phyloP scores from a whole-genome alignment of 257 asterid species.

The Solanum appendiculatum region DNA sequence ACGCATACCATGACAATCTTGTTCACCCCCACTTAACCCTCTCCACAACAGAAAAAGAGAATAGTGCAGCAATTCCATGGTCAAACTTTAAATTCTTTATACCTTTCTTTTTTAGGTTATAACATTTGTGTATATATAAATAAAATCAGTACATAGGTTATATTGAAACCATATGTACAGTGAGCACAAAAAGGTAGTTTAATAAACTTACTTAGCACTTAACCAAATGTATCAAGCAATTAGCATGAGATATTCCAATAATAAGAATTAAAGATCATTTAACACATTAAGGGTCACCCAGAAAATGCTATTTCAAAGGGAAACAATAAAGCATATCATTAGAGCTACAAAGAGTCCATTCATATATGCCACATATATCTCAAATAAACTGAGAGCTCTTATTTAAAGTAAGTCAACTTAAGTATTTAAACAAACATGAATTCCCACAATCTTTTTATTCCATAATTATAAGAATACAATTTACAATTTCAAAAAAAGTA shows the following conservation, averaged over 20 bases:
- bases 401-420: neutral
- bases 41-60: neutral
- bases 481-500: neutral
- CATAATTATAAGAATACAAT: neutral
- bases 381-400: neutral
- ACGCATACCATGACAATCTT: neutral
- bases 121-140: neutral
- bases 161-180: neutral
- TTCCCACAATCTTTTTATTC: neutral
- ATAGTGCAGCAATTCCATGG: neutral
- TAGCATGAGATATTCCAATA: neutral
- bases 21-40: neutral
- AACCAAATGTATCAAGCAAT: neutral
- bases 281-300: neutral
- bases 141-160: neutral
- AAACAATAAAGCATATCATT: neutral
- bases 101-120: neutral
- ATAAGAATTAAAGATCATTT: neutral
- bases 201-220: neutral
- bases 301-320: neutral
- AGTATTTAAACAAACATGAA: neutral
- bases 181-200: neutral
- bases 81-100: neutral
- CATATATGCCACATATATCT: neutral
- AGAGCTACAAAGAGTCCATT: neutral